Conservation (phyloP, 805 yeast genomes). For the Zygoascus tannicola region DNA sequence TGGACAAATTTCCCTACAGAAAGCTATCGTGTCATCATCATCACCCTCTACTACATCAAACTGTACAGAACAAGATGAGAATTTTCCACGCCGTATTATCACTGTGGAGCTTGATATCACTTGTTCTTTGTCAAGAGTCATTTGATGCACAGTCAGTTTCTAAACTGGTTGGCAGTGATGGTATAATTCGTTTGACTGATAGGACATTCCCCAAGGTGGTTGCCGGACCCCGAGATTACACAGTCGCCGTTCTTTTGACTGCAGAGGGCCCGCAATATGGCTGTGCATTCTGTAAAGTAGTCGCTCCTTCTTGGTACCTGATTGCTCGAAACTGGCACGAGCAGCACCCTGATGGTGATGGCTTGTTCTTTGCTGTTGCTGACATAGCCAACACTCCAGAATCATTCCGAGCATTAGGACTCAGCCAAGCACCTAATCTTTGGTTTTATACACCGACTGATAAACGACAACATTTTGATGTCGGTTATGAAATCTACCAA, state of each 20-base stretch:
- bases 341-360: constrained; percentile 45
- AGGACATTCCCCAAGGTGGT: constrained; percentile 48
- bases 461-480: constrained; percentile 21
- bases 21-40: no score
- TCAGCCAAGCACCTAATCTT: constrained; percentile 73
- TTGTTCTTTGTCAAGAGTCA: background rate
- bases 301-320: constrained; percentile 53
- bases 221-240: constrained; percentile 58
- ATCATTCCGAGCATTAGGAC: constrained; percentile 42
- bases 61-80: no score
- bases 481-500: constrained; percentile 18
- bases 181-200: constrained; percentile 46
- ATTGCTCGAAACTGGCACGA: constrained; percentile 57
- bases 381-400: constrained; percentile 55
- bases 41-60: no score
- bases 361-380: constrained; percentile 61
- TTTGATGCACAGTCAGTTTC: background rate
- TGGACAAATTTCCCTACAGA: no score
- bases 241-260: constrained; percentile 58
- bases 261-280: constrained; percentile 66
- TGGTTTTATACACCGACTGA: constrained; percentile 49
- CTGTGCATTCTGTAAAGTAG: constrained; percentile 63
- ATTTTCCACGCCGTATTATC: background rate
- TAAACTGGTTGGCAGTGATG: constrained; percentile 9
- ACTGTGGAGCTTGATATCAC: background rate